Evolutionary conservation across 768 basidiomycete genomes (phyloP).

Genomic region (Tylopilus plumbeoviolaceoides): DNA sequence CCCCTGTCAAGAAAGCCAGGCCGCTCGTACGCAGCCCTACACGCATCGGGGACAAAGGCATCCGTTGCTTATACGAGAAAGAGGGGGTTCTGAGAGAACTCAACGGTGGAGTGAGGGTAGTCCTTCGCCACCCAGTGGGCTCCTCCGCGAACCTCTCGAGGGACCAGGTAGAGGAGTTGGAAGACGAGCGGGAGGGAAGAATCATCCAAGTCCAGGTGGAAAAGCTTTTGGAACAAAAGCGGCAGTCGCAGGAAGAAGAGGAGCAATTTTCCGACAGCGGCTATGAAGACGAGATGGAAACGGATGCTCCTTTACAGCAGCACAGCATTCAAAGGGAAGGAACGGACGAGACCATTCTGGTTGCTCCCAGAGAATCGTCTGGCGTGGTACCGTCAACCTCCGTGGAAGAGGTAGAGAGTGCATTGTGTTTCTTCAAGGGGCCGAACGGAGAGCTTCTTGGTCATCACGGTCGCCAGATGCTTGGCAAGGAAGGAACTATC

Average conservation of each 20-base stretch:
- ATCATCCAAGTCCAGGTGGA: constrained; percentile 10
- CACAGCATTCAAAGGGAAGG: too few species aligned
- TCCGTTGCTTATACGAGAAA: constrained; percentile 20
- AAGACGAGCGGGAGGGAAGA: constrained; percentile 7
- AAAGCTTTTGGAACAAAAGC: constrained; percentile 13
- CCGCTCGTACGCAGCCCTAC: constrained; percentile 28
- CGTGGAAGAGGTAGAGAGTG: neutral
- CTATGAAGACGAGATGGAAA: constrained; percentile 20
- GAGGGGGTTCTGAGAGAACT: constrained; percentile 9
- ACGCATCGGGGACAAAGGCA: constrained; percentile 28
- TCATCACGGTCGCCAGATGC: constrained; percentile 13
- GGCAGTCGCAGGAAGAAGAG: constrained; percentile 6
- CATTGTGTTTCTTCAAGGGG: constrained; percentile 9
- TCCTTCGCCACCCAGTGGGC: constrained; percentile 22
- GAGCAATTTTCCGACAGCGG: constrained; percentile 2
- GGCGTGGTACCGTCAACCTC: neutral
- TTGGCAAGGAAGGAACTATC: constrained; percentile 23
- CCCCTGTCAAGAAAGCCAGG: constrained; percentile 25
- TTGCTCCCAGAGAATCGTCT: too few species aligned
- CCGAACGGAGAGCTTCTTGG: constrained; percentile 21
- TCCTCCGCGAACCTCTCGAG: constrained; percentile 23
- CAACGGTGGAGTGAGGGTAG: constrained; percentile 14
- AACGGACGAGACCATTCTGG: too few species aligned
- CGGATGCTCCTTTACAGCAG: neutral
- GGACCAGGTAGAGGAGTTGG: constrained; percentile 20